Percentiles rank a stretch among this genome's conserved stretches.
These are phyloP conservation scores for Talaromyces wortmannii DNA, from an alignment of 495 filamentous ascomycete genomes.

Conservation along the genomic window DNA sequence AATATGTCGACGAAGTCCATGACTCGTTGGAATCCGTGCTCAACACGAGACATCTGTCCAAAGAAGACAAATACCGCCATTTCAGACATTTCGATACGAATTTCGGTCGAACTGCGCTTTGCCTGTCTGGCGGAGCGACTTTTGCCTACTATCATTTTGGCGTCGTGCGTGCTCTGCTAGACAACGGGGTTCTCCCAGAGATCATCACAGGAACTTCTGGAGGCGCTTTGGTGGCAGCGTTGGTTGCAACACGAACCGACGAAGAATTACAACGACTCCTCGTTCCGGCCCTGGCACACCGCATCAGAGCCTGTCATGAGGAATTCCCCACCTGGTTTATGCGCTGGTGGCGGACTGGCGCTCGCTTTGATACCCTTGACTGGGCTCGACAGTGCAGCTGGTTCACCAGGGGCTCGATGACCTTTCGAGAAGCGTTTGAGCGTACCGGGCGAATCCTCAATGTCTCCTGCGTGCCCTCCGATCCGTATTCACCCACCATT, in stretches of 20 bases:
- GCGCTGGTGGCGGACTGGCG: conserved; percentile 89
- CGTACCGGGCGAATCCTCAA: conserved; percentile 92
- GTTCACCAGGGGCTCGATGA: conserved; percentile 85
- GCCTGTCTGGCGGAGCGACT: conserved; percentile 86
- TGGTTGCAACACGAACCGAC: conserved; percentile 85
- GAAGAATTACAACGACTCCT: conserved; percentile 81
- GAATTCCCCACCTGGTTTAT: conserved; percentile 64
- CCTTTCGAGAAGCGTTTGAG: conserved; percentile 91
- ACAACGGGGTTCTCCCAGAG: conserved; percentile 77
- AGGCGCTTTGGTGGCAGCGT: conserved; percentile 82
- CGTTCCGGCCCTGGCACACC: conserved; percentile 75
- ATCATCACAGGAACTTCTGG: conserved; percentile 96
- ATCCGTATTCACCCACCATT: conserved; percentile 88
- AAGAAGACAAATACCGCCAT: conserved; percentile 69
- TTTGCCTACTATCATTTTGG: conserved; percentile 98
- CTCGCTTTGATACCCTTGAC: conserved; percentile 85
- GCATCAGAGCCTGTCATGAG: conserved; percentile 82
- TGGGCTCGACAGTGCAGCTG: conserved; percentile 85
- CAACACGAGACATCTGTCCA: conserved; percentile 54
- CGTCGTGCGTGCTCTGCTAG: conserved; percentile 82
- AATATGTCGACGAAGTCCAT: conserved; percentile 72
- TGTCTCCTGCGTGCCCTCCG: conserved; percentile 92
- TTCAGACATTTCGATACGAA: conserved; percentile 88
- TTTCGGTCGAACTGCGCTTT: conserved; percentile 86
- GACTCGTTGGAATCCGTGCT: conserved; percentile 59